Evolutionary conservation across 2,329 filamentous ascomycete species (phyloP).

Genomic region (Fusarium floridanum): DNA sequence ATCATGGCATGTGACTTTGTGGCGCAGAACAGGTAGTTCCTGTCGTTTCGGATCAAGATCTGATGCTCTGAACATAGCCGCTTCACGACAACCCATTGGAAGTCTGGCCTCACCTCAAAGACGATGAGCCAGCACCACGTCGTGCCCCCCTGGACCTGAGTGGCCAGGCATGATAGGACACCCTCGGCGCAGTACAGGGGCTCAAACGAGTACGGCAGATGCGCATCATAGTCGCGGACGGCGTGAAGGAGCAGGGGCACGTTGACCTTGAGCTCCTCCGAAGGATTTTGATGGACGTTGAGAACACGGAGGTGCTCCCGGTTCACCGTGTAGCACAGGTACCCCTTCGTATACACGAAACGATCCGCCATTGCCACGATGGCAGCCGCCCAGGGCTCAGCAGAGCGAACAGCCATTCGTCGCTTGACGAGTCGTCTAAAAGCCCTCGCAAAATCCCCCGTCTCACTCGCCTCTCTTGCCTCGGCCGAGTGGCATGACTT

Average conservation of each 20-base stretch:
- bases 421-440: constrained; percentile 73
- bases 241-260: constrained; percentile 58
- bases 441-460: constrained; percentile 37
- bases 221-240: constrained; percentile 51
- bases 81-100: constrained; percentile 56
- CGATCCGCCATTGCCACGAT: constrained; percentile 70
- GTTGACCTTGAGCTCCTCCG: constrained; percentile 68
- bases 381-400: constrained; percentile 71
- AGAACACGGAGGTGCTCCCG: constrained; percentile 66
- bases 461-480: constrained; percentile 34
- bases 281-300: constrained; percentile 64
- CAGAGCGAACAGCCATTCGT: constrained; percentile 69
- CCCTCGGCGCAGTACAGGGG: constrained; percentile 69
- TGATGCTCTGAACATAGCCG: constrained; percentile 62
- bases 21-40: constrained; percentile 73
- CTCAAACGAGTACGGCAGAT: constrained; percentile 61
- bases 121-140: constrained; percentile 66
- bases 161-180: constrained; percentile 70
- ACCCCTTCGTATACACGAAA: constrained; percentile 73
- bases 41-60: constrained; percentile 76
- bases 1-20: constrained; percentile 68
- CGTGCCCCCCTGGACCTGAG: constrained; percentile 51
- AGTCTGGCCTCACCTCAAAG: constrained; percentile 54
- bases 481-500: constrained; percentile 42
- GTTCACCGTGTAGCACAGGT: constrained; percentile 72